These are phyloP conservation scores for Nigrograna mackinnonii DNA, from an alignment of 2,329 filamentous ascomycete genomes.

Conservation along the genomic window DNA sequence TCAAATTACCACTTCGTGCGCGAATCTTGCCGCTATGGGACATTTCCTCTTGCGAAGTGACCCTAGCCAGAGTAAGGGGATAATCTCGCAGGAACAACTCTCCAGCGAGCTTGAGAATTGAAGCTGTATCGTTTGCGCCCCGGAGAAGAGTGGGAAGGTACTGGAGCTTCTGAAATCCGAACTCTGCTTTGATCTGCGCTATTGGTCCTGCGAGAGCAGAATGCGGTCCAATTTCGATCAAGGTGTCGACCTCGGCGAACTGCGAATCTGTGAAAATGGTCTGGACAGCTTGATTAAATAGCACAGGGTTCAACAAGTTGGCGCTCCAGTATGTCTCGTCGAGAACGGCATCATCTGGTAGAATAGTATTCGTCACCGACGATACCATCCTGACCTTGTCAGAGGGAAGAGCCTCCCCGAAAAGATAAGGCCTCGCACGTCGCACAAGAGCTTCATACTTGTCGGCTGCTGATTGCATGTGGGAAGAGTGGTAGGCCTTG, in stretches of 20 bases:
- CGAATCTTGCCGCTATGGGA: slow-evolving; percentile 4
- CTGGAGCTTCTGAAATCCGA: neutral
- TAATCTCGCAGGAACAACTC: slow-evolving; percentile 12
- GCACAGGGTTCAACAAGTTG: slow-evolving; percentile 22
- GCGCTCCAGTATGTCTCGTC: slow-evolving; percentile 16
- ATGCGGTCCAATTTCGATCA: slow-evolving; percentile 40
- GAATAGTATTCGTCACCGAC: slow-evolving; percentile 9
- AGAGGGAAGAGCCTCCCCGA: neutral
- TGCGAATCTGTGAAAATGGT: neutral
- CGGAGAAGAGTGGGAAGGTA: slow-evolving; percentile 13
- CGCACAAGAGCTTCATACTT: slow-evolving; percentile 8
- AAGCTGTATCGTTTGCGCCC: slow-evolving; percentile 7
- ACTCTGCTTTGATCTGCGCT: slow-evolving; percentile 34
- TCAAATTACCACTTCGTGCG: neutral
- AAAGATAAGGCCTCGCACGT: neutral
- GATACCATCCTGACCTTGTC: slow-evolving; percentile 11
- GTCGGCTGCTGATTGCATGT: slow-evolving; percentile 20
- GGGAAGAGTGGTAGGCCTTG: slow-evolving; percentile 29
- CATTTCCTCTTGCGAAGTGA: slow-evolving; percentile 16
- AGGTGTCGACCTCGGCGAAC: slow-evolving; percentile 2
- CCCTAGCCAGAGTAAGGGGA: slow-evolving; percentile 9
- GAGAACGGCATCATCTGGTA: neutral
- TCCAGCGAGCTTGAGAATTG: slow-evolving; percentile 15
- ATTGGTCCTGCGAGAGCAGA: slow-evolving; percentile 48
- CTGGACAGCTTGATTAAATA: slow-evolving; percentile 12